Base-by-base conservation (phyloP, 164 flowering plant genomes). In the Macadamia integrifolia region DNA sequence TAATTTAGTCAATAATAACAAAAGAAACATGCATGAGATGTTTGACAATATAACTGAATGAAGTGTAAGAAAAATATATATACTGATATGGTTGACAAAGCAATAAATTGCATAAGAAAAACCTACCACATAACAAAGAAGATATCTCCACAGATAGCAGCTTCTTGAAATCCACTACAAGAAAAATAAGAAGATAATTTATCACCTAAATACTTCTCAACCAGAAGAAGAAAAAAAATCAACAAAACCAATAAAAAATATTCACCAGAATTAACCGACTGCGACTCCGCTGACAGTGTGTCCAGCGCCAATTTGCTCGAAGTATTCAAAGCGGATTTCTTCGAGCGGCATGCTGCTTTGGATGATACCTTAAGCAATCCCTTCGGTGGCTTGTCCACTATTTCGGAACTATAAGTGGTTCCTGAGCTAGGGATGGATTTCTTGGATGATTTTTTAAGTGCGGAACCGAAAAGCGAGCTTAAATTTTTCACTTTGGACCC, bases 81-180 rank as follows among this genome's bases (percentile, higher is more conserved):
- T 58, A 11, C 29, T 29, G 6, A 29, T 30, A 58, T 3, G 13
- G 11, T 9, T 11, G 32, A 28, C 9, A 30, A 57, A 62, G 56
- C 23, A 9, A 10, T 29, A 5, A 30, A 59, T 17, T 49, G n/a
- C 53, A 23, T 32, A 49, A 50, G n/a, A 44, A 14, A 69, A 48
- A 68, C 76, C 12, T 79, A 83, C 86, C 78, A 9, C 60, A 59
- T 50, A 83, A n/a, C 10, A 83, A 50, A n/a, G 75, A 73, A 69
- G 84, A 72, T 46, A 83, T 75, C 29, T 74, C 68, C 68, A 30
- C 32, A 12, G 70, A 32, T 18, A 71, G 35, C 44, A 42, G 48
- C 65, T 66, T 66, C 53, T 35, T 17, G 35, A 67, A 65, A 4
- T 28, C 61, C 0, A 66, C 79, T 77, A 23, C 77, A 74, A 10